Base-by-base conservation (phyloP, 495 filamentous ascomycete genomes). In the Pyrenula aspistea region DNA sequence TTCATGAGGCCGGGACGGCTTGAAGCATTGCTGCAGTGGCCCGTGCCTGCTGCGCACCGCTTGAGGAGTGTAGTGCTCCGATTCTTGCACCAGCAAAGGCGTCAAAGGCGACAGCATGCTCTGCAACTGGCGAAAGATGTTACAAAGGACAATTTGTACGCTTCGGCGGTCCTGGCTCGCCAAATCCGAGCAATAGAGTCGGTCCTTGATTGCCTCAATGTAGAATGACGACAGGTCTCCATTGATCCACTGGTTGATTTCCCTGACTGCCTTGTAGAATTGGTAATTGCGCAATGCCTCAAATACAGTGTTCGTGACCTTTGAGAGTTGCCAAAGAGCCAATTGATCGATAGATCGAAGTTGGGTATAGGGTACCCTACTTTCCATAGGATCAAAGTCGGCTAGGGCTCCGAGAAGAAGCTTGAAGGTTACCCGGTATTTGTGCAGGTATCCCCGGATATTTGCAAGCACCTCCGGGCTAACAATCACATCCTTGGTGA, bases 211-310 rank as follows among this genome's bases (percentile, higher is more conserved):
- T 0, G 86, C 80, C 66, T 97, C 93, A 54, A 97, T 81, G 71
- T 97, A 97, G 65, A 96, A 95, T 0, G 92, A 82, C 0, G 91
- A 96, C 22, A 99, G 80, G 59, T 95, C 86, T 20, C 75, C 79
- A 57, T 81, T 83, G 59, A 94, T 71, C 83, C 91, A 97, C 57
- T 74, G 76, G 68, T 90, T 91, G 60, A 97, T 73, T 3, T 75
- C 70, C 55, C 73, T 80, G 10, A 87, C 74, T 10, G 79, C 90
- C 71, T 85, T 92, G 75, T 86, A 86, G 70, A 95, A 96, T 61
- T 95, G 84, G 61, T 88, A 83, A 25, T 80, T 80, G 24, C 79
- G 72, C 62, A 84, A 91, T 53, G 85, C 73, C 2, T 73, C 67
- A 22, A 76, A 73, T 2, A 91, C 85, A 21, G 77, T 70, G 12